phyloP scores from a whole-genome alignment of 1,284 basidiomycete species.

The Flammula alnicola region DNA sequence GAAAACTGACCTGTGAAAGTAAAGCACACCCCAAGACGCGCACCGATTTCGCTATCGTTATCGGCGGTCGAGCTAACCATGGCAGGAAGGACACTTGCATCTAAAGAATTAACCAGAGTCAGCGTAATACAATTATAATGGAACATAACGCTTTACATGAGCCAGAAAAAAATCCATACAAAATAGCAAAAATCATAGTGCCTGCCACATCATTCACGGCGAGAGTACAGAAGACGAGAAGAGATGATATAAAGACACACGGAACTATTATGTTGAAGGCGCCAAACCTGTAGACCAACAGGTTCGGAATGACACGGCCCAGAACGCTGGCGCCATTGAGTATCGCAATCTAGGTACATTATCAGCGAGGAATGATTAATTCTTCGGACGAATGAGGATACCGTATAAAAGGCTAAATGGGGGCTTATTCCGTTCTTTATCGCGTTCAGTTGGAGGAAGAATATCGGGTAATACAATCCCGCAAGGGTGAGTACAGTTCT shows the following conservation, averaged over 20 bases:
- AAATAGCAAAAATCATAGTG: slow-evolving; percentile 46
- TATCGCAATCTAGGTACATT: slow-evolving; percentile 41
- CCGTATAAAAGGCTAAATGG: slow-evolving; percentile 44
- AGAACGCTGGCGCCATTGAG: slow-evolving; percentile 47
- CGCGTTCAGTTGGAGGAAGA: slow-evolving; percentile 49
- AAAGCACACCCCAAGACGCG: slow-evolving; percentile 45
- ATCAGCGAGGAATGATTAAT: not conserved
- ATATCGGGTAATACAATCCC: slow-evolving; percentile 48
- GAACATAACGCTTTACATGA: no score
- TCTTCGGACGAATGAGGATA: slow-evolving; percentile 14
- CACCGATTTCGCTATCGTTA: slow-evolving; percentile 45
- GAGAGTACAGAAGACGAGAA: slow-evolving; percentile 47
- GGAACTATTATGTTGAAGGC: slow-evolving; percentile 46
- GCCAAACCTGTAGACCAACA: slow-evolving; percentile 41
- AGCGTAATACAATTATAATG: no score
- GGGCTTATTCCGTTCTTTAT: slow-evolving; percentile 43
- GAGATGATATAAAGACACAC: slow-evolving; percentile 33
- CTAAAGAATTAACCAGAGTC: slow-evolving; percentile 21
- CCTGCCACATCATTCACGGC: slow-evolving; percentile 44
- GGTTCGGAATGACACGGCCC: slow-evolving; percentile 42
- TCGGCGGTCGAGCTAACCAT: slow-evolving; percentile 41
- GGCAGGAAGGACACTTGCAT: slow-evolving; percentile 38
- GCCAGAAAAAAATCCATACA: slow-evolving; percentile 58
- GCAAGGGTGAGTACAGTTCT: slow-evolving; percentile 39
- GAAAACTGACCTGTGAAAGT: slow-evolving; percentile 40